phyloP scores from a whole-genome alignment of 2,329 filamentous ascomycete species.

The Ophiostoma pallidulum region DNA sequence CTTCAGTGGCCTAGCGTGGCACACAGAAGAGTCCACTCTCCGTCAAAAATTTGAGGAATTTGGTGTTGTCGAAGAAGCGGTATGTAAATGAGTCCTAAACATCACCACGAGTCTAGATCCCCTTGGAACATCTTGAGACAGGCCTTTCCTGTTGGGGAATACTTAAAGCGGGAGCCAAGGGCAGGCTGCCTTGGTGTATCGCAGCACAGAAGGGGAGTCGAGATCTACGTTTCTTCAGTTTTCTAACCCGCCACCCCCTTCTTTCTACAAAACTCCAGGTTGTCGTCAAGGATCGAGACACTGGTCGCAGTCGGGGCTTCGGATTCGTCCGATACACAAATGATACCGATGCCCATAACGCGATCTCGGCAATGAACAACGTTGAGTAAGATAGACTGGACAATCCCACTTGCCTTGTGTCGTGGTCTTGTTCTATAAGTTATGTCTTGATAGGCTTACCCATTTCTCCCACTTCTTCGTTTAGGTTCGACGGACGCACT shows the following conservation, averaged over 20 bases:
- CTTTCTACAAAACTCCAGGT: conserved; percentile 46
- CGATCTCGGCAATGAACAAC: conserved; percentile 75
- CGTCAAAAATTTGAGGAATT: conserved; percentile 89
- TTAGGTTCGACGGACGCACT: conserved; percentile 81
- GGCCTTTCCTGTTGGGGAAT: not conserved
- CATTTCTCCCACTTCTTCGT: conserved; percentile 6
- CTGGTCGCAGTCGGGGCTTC: conserved; percentile 91
- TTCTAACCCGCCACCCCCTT: conserved; percentile 11
- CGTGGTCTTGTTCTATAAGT: no score
- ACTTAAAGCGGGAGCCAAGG: not conserved
- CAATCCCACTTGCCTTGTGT: no score
- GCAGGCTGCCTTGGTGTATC: no score
- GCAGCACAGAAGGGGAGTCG: not conserved
- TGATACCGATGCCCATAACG: conserved; percentile 65
- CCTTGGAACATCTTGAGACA: not conserved
- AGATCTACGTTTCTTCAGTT: not conserved
- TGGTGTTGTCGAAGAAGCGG: conserved; percentile 86
- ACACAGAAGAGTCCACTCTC: conserved; percentile 83
- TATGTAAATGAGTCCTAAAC: conserved; percentile 43
- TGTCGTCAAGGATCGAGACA: conserved; percentile 96
- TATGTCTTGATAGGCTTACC: no score
- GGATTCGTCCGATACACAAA: conserved; percentile 86
- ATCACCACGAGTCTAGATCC: not conserved
- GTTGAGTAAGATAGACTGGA: conserved; percentile 58
- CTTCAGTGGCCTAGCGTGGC: conserved; percentile 87